Conservation (phyloP, 148 eudicot species). For the Vaccinium corymbosum region DNA sequence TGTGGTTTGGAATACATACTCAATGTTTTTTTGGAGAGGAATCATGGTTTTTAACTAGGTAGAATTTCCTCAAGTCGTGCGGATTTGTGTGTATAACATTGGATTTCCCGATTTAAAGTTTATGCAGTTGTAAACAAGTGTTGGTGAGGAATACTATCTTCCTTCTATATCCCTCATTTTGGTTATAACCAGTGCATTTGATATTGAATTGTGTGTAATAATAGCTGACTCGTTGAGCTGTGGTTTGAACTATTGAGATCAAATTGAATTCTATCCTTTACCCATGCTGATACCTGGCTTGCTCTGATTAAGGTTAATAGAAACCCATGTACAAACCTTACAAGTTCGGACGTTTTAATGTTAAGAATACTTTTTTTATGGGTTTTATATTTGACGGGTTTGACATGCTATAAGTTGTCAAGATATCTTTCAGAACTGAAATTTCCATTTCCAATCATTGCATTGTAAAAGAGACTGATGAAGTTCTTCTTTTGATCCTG, state of each 20-base stretch:
- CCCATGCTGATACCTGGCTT: constrained; percentile 3
- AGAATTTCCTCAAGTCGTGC: neutral
- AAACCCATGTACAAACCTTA: neutral
- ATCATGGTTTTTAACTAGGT: neutral
- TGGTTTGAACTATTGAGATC: neutral
- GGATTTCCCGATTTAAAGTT: neutral
- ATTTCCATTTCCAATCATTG: neutral
- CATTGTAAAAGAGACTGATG: constrained; percentile 10
- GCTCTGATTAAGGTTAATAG: neutral
- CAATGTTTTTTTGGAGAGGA: neutral
- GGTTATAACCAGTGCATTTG: neutral
- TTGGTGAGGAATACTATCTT: neutral
- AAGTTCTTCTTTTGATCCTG: constrained; percentile 16
- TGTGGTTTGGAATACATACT: neutral
- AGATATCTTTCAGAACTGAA: neutral
- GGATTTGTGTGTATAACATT: neutral
- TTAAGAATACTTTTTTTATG: neutral
- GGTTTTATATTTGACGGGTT: neutral
- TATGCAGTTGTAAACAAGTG: neutral
- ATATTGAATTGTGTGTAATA: neutral
- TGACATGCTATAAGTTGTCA: neutral
- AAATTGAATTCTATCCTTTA: neutral
- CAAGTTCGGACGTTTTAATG: neutral
- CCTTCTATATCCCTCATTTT: neutral
- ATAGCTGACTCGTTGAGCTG: neutral